Percentiles rank a stretch among this genome's conserved stretches.
phyloP scores from a whole-genome alignment of 768 basidiomycete species.

The Mycena vulgaris region DNA sequence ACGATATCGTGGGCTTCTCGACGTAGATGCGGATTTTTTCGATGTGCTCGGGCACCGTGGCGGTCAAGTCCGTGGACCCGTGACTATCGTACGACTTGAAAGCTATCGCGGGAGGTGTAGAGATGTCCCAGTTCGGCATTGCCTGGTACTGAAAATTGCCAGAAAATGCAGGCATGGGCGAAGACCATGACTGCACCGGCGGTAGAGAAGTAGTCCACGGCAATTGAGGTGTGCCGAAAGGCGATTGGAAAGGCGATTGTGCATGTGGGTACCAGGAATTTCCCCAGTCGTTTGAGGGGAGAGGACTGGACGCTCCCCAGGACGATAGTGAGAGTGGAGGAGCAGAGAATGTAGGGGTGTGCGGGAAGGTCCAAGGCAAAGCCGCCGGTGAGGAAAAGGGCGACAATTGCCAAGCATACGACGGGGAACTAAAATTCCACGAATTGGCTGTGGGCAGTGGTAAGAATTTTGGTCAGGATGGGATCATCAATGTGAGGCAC shows the following conservation, averaged over 20 bases:
- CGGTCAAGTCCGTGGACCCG: background rate
- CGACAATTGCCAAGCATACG: background rate
- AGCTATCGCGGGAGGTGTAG: conserved; percentile 1
- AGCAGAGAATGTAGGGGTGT: background rate
- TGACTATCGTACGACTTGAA: background rate
- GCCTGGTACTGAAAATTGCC: background rate
- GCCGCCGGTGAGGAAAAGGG: background rate
- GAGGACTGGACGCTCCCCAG: background rate
- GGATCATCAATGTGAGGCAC: background rate
- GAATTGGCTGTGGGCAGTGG: background rate
- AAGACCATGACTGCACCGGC: background rate
- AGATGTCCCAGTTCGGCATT: conserved; percentile 16
- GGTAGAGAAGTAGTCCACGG: conserved; percentile 1
- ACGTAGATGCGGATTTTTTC: conserved; percentile 27
- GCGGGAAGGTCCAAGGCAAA: background rate
- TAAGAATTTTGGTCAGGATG: background rate
- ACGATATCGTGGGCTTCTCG: conserved; percentile 7
- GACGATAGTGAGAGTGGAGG: background rate
- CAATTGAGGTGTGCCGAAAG: background rate
- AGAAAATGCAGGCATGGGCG: background rate
- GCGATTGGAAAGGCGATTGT: background rate
- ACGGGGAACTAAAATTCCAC: background rate
- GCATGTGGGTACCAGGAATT: conserved; percentile 10
- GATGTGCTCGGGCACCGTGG: conserved; percentile 9
- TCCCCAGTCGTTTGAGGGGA: background rate